Evolutionary conservation across 164 flowering plant species (phyloP).

Genomic region (Berberis vulgaris): DNA sequence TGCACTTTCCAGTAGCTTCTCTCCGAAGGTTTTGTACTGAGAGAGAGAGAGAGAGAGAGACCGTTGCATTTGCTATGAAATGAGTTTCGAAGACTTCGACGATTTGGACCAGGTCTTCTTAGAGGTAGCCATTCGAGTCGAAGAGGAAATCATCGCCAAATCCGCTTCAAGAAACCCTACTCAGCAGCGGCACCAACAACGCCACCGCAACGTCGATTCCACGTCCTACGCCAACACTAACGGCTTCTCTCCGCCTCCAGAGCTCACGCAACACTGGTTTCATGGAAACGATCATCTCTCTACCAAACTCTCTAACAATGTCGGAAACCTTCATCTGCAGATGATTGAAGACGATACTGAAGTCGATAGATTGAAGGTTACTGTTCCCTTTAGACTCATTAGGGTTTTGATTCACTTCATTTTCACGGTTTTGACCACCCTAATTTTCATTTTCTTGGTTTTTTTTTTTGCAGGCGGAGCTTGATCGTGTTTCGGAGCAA

Average conservation of each 20-base stretch:
- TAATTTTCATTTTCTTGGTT: not conserved
- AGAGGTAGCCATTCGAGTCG: constrained; percentile 15
- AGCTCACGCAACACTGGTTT: constrained; percentile 10
- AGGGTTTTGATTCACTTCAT: not conserved
- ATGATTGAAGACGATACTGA: constrained; percentile 8
- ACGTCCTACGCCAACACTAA: not conserved
- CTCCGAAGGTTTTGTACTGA: no score
- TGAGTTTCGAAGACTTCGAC: constrained; percentile 20
- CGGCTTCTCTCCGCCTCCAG: constrained; percentile 23
- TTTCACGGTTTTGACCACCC: not conserved
- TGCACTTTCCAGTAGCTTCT: no score
- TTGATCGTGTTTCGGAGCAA: constrained; percentile 18
- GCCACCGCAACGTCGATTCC: no score
- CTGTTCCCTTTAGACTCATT: not conserved
- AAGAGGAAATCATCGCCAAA: constrained; percentile 13
- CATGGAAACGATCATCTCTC: not conserved
- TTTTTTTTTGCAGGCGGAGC: constrained; percentile 21
- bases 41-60: no score
- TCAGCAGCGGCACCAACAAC: constrained; percentile 4
- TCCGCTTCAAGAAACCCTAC: constrained; percentile 12
- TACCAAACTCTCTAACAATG: not conserved
- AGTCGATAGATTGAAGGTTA: constrained; percentile 19
- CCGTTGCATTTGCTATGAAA: not conserved
- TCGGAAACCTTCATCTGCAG: not conserved
- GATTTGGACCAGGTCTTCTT: constrained; percentile 20